phyloP scores from a whole-genome alignment of 2,329 filamentous ascomycete genomes.

The Fusarium veterinarium region DNA sequence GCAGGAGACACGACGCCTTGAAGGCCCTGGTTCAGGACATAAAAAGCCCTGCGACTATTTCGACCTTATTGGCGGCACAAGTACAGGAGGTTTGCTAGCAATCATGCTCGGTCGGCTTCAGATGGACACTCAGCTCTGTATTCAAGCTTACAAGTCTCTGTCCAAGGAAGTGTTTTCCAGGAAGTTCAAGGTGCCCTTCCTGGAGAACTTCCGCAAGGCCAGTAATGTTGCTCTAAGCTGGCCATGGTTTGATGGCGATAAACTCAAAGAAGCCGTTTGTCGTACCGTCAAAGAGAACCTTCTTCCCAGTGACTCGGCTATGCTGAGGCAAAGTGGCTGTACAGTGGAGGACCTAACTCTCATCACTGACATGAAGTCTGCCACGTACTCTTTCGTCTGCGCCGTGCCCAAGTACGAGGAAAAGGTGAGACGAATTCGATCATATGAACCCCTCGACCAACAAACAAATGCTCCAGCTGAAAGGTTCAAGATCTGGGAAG shows the following conservation, averaged over 20 bases:
- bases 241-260: neutral
- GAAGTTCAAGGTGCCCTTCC: neutral
- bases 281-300: neutral
- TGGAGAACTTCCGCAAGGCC: neutral
- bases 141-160: neutral
- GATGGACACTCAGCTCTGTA: neutral
- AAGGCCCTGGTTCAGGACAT: neutral
- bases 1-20: neutral
- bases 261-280: neutral
- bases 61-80: neutral
- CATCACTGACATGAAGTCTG: neutral
- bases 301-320: neutral
- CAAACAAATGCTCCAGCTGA: neutral
- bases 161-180: neutral
- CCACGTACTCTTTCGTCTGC: neutral
- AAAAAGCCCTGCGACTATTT: slow-evolving; percentile 1
- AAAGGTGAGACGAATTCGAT: neutral
- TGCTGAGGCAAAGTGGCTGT: neutral
- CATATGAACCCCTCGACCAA: neutral
- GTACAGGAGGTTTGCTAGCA: neutral
- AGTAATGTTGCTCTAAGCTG: neutral
- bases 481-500: neutral
- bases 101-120: neutral
- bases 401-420: neutral
- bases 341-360: neutral